Evolutionary conservation across 176 grass and related monocot genomes (phyloP).

Genomic region (Alopecurus myosuroides): DNA sequence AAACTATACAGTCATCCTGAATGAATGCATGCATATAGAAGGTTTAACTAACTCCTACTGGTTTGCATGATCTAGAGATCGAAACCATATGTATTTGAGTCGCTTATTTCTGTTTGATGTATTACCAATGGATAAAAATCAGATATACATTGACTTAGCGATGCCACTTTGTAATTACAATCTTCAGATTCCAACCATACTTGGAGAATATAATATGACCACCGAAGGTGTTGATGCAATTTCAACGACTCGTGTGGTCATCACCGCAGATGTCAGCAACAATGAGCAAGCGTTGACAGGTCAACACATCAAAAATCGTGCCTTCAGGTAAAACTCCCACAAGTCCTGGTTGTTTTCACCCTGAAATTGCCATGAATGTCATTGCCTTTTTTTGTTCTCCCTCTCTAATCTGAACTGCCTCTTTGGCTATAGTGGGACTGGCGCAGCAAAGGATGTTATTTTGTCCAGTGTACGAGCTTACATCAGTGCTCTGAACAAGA

Average conservation of each 20-base stretch:
- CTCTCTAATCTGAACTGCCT: not conserved
- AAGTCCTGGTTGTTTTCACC: not conserved
- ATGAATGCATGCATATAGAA: not conserved
- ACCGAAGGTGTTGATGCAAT: slow-evolving; percentile 93
- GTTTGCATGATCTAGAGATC: too few relatives aligned
- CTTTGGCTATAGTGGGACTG: slow-evolving; percentile 66
- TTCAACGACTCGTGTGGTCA: slow-evolving; percentile 71
- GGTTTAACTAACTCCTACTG: too few relatives aligned
- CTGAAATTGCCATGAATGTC: too few relatives aligned
- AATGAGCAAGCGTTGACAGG: slow-evolving; percentile 23
- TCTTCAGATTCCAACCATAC: slow-evolving; percentile 58
- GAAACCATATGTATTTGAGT: too few relatives aligned
- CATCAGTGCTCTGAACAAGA: slow-evolving; percentile 82
- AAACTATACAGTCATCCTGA: too few relatives aligned
- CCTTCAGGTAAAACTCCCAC: slow-evolving; percentile 52
- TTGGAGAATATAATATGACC: slow-evolving; percentile 77
- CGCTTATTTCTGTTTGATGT: not conserved
- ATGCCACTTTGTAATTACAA: not conserved
- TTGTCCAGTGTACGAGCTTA: slow-evolving; percentile 87
- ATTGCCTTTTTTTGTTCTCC: not conserved
- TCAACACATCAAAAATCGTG: slow-evolving; percentile 1
- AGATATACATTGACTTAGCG: not conserved
- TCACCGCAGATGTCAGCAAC: slow-evolving; percentile 36
- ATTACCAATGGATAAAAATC: not conserved
- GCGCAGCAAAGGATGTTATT: slow-evolving; percentile 60